phyloP scores from a whole-genome alignment of 1,139 yeast species.

The Taphrina communis region DNA sequence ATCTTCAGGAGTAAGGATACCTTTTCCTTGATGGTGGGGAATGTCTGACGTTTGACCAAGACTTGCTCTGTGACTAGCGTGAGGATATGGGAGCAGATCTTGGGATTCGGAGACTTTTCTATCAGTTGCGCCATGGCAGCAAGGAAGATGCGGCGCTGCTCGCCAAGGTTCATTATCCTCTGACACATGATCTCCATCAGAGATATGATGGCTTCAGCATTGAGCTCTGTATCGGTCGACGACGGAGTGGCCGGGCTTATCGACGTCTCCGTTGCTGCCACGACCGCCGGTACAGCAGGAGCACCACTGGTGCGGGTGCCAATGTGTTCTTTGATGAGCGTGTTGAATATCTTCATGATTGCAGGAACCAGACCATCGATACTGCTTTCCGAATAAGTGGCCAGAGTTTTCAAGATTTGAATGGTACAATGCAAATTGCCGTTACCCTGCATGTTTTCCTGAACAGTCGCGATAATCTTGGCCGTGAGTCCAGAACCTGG shows the following conservation, averaged over 20 bases:
- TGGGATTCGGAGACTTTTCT: slow-evolving; percentile 83
- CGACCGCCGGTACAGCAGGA: slow-evolving; percentile 41
- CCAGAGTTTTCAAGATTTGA: slow-evolving; percentile 80
- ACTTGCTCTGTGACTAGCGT: slow-evolving; percentile 87
- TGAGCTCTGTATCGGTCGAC: slow-evolving; percentile 36
- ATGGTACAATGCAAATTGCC: slow-evolving; percentile 89
- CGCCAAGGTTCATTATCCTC: slow-evolving; percentile 85
- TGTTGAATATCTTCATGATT: slow-evolving; percentile 84
- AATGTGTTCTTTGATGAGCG: slow-evolving; percentile 86
- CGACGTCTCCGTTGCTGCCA: slow-evolving; percentile 31
- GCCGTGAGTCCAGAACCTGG: slow-evolving; percentile 66
- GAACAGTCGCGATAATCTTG: slow-evolving; percentile 68
- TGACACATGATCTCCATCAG: slow-evolving; percentile 76
- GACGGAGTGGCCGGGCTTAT: slow-evolving; percentile 43
- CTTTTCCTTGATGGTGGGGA: slow-evolving; percentile 95
- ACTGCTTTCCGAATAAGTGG: slow-evolving; percentile 71
- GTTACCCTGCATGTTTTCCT: slow-evolving; percentile 76
- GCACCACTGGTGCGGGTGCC: slow-evolving; percentile 42
- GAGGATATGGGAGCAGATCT: slow-evolving; percentile 74
- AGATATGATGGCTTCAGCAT: slow-evolving; percentile 57
- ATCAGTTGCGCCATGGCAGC: slow-evolving; percentile 86
- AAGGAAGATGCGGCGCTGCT: slow-evolving; percentile 86
- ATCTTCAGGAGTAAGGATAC: slow-evolving; percentile 92
- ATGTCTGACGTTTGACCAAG: slow-evolving; percentile 77
- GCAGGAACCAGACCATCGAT: slow-evolving; percentile 76